Base-by-base conservation (phyloP, 495 filamentous ascomycete genomes). In the Penicillium pulvis region DNA sequence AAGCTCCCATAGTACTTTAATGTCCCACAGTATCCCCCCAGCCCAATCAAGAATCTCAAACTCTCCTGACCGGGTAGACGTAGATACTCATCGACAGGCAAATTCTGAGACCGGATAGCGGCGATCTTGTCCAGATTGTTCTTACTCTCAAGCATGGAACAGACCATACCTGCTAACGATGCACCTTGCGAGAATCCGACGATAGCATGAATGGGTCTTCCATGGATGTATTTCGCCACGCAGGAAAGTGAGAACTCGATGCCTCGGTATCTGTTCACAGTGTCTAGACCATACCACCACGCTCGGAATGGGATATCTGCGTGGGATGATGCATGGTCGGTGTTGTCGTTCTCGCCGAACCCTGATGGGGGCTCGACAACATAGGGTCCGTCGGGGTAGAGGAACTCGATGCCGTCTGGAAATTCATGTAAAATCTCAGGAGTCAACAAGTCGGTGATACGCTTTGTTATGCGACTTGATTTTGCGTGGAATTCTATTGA, bases 211-310 rank as follows among this genome's bases (percentile, higher is more conserved):
- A 58, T 53, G 1, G 56, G 56, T 41, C 43, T n/a, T 26, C 56
- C 56, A 14, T 58, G 30, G 30, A 58, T 58, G 16, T 30, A 58
- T 35, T 28, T 17, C 23, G 56, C 56, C 14, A 58, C 6, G 14
- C 6, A 53, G 8, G 49, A 47, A 17, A 58, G 56, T 19, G 49
- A 53, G 49, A 7, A 14, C 17, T 53, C 56, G 17, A 58, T 28
- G 4, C 56, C 56, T 28, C 36, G 20, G 50, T 58, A 58, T 5
- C n/a, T 24, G 30, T 17, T 58, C 33, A 51, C 48, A 4, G 1
- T 48, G 48, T 58, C 56, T 20, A 28, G 42, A 5, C 56, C 56
- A 19, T 58, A 53, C 56, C 56, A 58, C 56, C 56, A 58, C 6
- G 19, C 56, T 28, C 16, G 24, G 3, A 8, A 3, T 17, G 24